phyloP scores from a whole-genome alignment of 305 asterid species.

The Ilex paraguariensis region DNA sequence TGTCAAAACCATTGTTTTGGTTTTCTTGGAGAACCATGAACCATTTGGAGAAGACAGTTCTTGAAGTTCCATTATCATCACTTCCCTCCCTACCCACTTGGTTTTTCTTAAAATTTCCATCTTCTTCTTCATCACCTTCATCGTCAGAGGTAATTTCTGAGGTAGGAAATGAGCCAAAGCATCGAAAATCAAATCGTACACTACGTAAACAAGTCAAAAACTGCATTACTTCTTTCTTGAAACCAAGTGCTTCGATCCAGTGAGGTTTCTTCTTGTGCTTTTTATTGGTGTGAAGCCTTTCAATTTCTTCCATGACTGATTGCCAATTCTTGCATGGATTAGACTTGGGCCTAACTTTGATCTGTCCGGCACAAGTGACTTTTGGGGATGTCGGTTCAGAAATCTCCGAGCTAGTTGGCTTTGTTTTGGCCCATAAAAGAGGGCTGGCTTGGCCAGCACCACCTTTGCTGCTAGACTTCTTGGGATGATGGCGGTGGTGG shows the following conservation, averaged over 20 bases:
- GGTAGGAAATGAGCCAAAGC: slow-evolving; percentile 63
- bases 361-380: slow-evolving; percentile 88
- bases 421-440: slow-evolving; percentile 41
- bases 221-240: slow-evolving; percentile 77
- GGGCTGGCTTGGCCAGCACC: slow-evolving; percentile 42
- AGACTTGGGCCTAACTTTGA: slow-evolving; percentile 56
- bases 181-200: slow-evolving; percentile 66
- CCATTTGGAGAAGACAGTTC: slow-evolving; percentile 74
- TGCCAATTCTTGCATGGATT: slow-evolving; percentile 76
- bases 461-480: slow-evolving; percentile 23
- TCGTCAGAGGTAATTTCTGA: slow-evolving; percentile 55
- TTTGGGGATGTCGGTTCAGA: slow-evolving; percentile 84
- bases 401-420: slow-evolving; percentile 31
- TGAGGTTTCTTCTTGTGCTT: slow-evolving; percentile 38
- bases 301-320: slow-evolving; percentile 88
- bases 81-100: not conserved
- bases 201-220: slow-evolving; percentile 67
- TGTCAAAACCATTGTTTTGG: slow-evolving; percentile 19
- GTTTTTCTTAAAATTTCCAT: slow-evolving; percentile 1
- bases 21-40: slow-evolving; percentile 72
- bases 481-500: slow-evolving; percentile 26
- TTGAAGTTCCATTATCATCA: slow-evolving; percentile 22
- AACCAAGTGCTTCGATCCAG: slow-evolving; percentile 59
- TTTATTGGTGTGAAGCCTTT: slow-evolving; percentile 51
- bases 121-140: slow-evolving; percentile 29